Evolutionary conservation across 805 yeast genomes (phyloP).

Genomic region (Hanseniaspora nectarophila): DNA sequence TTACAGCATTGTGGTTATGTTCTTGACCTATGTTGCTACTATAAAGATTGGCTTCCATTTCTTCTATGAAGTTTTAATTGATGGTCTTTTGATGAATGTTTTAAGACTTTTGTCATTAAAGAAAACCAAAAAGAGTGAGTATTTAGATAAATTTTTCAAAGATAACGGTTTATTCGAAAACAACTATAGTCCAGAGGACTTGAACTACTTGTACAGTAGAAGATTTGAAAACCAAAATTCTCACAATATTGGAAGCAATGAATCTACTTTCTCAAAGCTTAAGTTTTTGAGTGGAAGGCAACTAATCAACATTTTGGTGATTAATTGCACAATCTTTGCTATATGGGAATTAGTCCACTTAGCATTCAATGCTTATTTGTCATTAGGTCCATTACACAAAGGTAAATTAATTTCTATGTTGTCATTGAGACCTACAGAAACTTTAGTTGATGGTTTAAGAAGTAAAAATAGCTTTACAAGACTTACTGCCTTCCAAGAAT

Average conservation of each 20-base stretch:
- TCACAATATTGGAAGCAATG: conserved; percentile 18
- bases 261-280: not conserved
- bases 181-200: conserved; percentile 27
- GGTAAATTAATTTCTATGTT: conserved; percentile 46
- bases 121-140: not conserved
- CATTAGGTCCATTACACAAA: conserved; percentile 61
- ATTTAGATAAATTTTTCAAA: conserved; percentile 1
- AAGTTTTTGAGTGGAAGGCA: conserved; percentile 21
- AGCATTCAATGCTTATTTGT: conserved; percentile 51
- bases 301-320: conserved; percentile 19
- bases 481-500: conserved; percentile 63
- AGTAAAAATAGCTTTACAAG: conserved; percentile 40
- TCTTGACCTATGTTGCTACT: conserved; percentile 23
- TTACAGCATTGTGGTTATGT: conserved; percentile 32
- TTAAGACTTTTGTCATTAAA: not conserved
- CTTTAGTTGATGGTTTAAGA: conserved; percentile 51
- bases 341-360: conserved; percentile 48
- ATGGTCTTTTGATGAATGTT: not conserved
- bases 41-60: conserved; percentile 27
- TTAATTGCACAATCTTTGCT: conserved; percentile 20
- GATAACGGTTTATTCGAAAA: conserved; percentile 5
- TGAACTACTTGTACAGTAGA: conserved; percentile 27
- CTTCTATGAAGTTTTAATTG: conserved; percentile 5
- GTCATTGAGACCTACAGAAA: conserved; percentile 50
- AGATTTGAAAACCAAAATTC: conserved; percentile 31